phyloP scores from a whole-genome alignment of 306 rosid genomes.

The Coriaria nepalensis region DNA sequence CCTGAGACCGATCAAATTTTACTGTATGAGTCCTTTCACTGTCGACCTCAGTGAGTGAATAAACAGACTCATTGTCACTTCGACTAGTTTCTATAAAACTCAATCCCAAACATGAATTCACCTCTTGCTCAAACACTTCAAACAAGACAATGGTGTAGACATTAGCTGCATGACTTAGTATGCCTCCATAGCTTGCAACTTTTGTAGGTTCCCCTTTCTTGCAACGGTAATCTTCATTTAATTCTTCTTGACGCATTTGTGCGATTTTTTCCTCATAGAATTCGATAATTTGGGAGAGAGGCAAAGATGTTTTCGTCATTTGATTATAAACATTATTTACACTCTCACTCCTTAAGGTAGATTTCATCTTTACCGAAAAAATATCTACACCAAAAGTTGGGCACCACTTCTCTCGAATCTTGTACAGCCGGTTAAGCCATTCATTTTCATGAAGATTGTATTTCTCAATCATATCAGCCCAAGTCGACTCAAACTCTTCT shows the following conservation, averaged over 20 bases:
- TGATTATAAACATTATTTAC: neutral
- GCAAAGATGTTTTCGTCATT: neutral
- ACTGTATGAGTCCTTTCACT: constrained; percentile 6
- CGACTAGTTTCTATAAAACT: constrained; percentile 6
- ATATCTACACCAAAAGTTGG: neutral
- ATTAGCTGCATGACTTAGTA: constrained; percentile 14
- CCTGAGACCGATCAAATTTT: neutral
- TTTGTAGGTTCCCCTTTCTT: constrained; percentile 1
- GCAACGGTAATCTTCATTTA: constrained; percentile 2
- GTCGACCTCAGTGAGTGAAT: constrained; percentile 10
- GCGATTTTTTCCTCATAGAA: neutral
- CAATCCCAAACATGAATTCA: constrained; percentile 11
- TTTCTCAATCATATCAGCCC: constrained; percentile 11
- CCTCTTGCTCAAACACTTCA: constrained; percentile 1
- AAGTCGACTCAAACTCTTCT: constrained; percentile 4
- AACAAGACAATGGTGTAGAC: constrained; percentile 5
- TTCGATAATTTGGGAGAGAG: too few relatives aligned
- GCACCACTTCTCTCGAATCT: constrained; percentile 1
- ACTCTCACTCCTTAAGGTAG: too few relatives aligned
- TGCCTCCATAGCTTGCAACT: constrained; percentile 6
- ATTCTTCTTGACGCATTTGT: neutral
- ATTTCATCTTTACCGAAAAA: constrained; percentile 4
- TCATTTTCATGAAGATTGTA: constrained; percentile 9
- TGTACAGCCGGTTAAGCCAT: neutral
- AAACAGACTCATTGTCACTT: neutral